Percentiles rank a stretch among this genome's conserved stretches.
phyloP scores from a whole-genome alignment of 2,329 filamentous ascomycete species.

The Cladosporium sp. region DNA sequence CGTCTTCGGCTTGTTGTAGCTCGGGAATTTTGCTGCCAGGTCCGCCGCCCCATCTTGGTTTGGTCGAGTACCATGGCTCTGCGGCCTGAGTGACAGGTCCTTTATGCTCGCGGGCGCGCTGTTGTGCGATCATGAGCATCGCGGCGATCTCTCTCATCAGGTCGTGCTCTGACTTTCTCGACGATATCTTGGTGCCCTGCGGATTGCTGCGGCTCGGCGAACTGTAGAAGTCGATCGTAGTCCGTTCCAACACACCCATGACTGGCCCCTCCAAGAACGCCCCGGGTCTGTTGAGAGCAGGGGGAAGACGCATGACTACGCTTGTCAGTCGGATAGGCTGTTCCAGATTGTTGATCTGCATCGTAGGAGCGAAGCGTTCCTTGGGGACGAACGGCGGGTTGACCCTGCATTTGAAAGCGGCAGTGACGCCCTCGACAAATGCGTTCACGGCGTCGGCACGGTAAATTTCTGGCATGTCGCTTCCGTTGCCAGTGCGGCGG shows the following conservation, averaged over 20 bases:
- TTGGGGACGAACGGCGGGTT: slow-evolving; percentile 37
- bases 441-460: slow-evolving; percentile 58
- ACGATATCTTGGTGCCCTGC: not conserved
- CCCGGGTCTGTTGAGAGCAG: slow-evolving; percentile 55
- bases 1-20: slow-evolving; percentile 39
- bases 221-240: slow-evolving; percentile 55
- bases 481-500: slow-evolving; percentile 58
- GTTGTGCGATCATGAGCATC: slow-evolving; percentile 61
- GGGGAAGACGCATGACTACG: slow-evolving; percentile 55
- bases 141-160: slow-evolving; percentile 60
- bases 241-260: slow-evolving; percentile 57
- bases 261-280: slow-evolving; percentile 61
- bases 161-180: slow-evolving; percentile 48
- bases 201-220: slow-evolving; percentile 29
- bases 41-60: slow-evolving; percentile 59
- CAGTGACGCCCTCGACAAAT: slow-evolving; percentile 60
- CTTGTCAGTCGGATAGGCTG: slow-evolving; percentile 60
- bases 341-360: slow-evolving; percentile 48
- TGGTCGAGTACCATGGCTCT: slow-evolving; percentile 62
- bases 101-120: slow-evolving; percentile 59
- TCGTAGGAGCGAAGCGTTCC: slow-evolving; percentile 48
- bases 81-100: slow-evolving; percentile 54
- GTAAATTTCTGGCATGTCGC: slow-evolving; percentile 61
- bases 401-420: slow-evolving; percentile 58
- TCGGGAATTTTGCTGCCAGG: slow-evolving; percentile 47